Percentiles rank a stretch among this genome's conserved stretches.
These are phyloP conservation scores for Aspergillus mulundensis DNA, from an alignment of 495 filamentous ascomycete genomes.

Conservation along the genomic window DNA sequence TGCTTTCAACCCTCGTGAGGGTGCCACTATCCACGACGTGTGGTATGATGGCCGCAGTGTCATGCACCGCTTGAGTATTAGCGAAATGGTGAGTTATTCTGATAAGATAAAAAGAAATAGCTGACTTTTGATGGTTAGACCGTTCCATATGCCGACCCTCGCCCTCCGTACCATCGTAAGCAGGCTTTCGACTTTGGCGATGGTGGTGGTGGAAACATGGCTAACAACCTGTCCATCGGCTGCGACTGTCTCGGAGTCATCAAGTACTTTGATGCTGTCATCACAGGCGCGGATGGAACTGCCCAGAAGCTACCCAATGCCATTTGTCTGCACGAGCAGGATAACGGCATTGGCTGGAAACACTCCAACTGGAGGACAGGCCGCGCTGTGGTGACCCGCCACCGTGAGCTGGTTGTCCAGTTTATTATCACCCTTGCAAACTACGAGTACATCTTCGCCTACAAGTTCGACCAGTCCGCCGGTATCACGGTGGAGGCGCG, in stretches of 20 bases:
- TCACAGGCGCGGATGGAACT: constrained; percentile 53
- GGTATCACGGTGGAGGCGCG: constrained; percentile 77
- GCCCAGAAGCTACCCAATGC: constrained; percentile 55
- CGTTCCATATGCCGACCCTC: constrained; percentile 62
- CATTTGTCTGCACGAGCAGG: constrained; percentile 70
- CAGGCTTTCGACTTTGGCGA: constrained; percentile 72
- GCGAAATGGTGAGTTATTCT: constrained; percentile 56
- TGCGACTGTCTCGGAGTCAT: constrained; percentile 69
- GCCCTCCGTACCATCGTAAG: constrained; percentile 65
- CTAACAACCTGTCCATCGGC: constrained; percentile 66
- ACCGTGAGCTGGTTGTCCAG: constrained; percentile 62
- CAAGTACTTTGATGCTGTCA: constrained; percentile 59
- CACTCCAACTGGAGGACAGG: constrained; percentile 69
- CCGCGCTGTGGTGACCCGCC: constrained; percentile 57
- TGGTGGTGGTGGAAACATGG: constrained; percentile 62
- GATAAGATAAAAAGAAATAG: not conserved
- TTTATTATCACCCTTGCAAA: constrained; percentile 79
- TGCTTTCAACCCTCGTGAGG: constrained; percentile 65
- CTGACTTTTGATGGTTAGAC: constrained; percentile 33
- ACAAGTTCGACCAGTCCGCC: constrained; percentile 83
- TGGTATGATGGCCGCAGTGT: constrained; percentile 70
- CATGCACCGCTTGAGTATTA: constrained; percentile 66
- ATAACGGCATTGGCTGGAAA: constrained; percentile 66
- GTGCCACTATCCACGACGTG: constrained; percentile 64
- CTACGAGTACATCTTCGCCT: constrained; percentile 86